Conservation (phyloP, 1,284 basidiomycete species). For the Ceratobasidium sp. region DNA sequence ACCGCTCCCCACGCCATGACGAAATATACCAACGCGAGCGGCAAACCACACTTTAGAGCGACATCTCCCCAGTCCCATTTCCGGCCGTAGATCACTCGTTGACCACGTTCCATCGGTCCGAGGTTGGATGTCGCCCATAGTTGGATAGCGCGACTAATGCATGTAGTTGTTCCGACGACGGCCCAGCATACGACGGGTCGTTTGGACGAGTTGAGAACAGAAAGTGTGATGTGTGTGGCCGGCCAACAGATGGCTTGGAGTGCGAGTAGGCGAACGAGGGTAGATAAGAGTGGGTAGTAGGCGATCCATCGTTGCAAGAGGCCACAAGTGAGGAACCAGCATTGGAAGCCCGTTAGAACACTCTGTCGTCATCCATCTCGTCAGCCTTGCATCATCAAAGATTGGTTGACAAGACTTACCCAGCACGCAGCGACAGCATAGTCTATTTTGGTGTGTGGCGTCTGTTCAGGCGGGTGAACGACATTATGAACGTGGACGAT, state of each 20-base stretch:
- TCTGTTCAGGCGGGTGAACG: constrained; percentile 24
- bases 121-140: constrained; percentile 88
- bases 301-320: constrained; percentile 80
- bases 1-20: constrained; percentile 77
- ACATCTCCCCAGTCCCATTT: constrained; percentile 80
- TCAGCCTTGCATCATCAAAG: not conserved
- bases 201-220: constrained; percentile 63
- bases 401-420: constrained; percentile 33
- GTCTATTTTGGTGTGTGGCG: constrained; percentile 38
- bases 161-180: constrained; percentile 80
- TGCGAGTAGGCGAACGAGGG: constrained; percentile 81
- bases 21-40: constrained; percentile 73
- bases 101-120: constrained; percentile 45
- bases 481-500: constrained; percentile 33
- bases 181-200: constrained; percentile 82
- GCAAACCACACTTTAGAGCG: constrained; percentile 67
- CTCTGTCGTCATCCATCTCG: constrained; percentile 58
- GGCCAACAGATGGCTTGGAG: constrained; percentile 89
- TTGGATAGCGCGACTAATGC: constrained; percentile 72
- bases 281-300: constrained; percentile 80
- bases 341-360: constrained; percentile 81
- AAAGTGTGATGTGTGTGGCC: constrained; percentile 78
- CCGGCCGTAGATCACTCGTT: constrained; percentile 44
- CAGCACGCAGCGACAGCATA: constrained; percentile 41
- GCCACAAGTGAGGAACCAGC: constrained; percentile 78